These are phyloP conservation scores for Magnusiomyces fungicola DNA, from an alignment of 1,139 yeast species.

Conservation along the genomic window DNA sequence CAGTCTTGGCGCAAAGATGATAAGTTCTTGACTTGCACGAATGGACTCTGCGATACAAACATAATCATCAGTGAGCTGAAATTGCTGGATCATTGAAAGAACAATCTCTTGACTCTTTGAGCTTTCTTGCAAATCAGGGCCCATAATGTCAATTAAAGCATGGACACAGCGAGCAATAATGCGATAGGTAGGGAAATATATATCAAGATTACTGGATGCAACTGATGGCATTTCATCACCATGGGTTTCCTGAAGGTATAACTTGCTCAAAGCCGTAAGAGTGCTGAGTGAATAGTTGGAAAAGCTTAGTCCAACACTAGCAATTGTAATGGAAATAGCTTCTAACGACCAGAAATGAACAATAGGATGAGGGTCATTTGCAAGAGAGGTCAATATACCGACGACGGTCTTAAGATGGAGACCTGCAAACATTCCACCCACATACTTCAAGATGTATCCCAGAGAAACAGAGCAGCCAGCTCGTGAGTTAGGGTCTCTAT, in stretches of 20 bases:
- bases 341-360: conserved; percentile 69
- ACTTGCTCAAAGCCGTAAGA: conserved; percentile 39
- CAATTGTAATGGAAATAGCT: conserved; percentile 50
- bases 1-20: conserved; percentile 28
- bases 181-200: conserved; percentile 36
- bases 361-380: conserved; percentile 76
- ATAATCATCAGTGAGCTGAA: conserved; percentile 24
- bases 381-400: conserved; percentile 53
- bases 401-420: conserved; percentile 39
- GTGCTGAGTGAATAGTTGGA: conserved; percentile 38
- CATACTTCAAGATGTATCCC: conserved; percentile 49
- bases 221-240: conserved; percentile 42
- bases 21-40: conserved; percentile 26
- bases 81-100: conserved; percentile 27
- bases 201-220: conserved; percentile 42
- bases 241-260: conserved; percentile 49
- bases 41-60: conserved; percentile 28
- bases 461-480: conserved; percentile 57
- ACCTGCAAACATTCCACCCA: conserved; percentile 38
- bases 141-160: conserved; percentile 40
- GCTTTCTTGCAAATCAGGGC: conserved; percentile 42
- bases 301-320: conserved; percentile 47
- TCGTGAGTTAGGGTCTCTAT: conserved; percentile 55
- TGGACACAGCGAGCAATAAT: conserved; percentile 39
- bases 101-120: conserved; percentile 22